Evolutionary conservation across 345 rosid genomes (phyloP), one percentile per base, ranked within the genome.

Genomic region (Sonneratia alba): DNA sequence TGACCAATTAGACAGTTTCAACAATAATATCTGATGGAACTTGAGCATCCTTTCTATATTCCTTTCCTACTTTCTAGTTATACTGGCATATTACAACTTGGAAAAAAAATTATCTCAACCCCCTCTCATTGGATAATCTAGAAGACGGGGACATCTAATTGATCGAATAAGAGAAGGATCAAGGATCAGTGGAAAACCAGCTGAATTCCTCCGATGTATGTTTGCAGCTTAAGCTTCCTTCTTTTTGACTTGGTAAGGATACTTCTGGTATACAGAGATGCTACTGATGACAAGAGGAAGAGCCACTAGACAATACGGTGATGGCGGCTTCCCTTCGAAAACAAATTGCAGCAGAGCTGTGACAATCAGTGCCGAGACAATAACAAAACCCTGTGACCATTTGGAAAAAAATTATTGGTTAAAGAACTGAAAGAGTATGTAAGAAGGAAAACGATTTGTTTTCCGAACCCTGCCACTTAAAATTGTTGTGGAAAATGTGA

Each of bases 261-360:
- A 89, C 69, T 87, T 90, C 86, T 90, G 99, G 87, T 95, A 88
- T 77, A 92, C 40, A 21, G 98, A 86, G 74, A 95, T 89, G 82
- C 99, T 95, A 73, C 87, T 74, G 59, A 88, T 69, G 37, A 95
- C 99, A 0, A 95, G 89, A 18, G 97, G 99, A 66, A 95, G 88
- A 70, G 98, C 92, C 65, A 88, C 76, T 0, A 92, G 82, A 67
- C 94, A 92, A 72, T 85, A 88, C 40, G 76, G 38, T 13, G 99
- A 87, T 6, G 98, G 99, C 0, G 98, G 90, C 73, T 89, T 88
- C 68, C 97, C 99, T 86, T 95, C 97, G 40, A 90, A 89, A 63
- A 89, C 78, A 80, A 95, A 95, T 79, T 90, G 99, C 71, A 95
- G 82, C 74, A 95, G 43, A 24, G 99, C 97, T 0, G 97, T 95